A percentile compares a stretch with the other conserved stretches of the same genome.
Conservation (phyloP, 116 monocot genomes). For the Phalaenopsis hybrid region DNA sequence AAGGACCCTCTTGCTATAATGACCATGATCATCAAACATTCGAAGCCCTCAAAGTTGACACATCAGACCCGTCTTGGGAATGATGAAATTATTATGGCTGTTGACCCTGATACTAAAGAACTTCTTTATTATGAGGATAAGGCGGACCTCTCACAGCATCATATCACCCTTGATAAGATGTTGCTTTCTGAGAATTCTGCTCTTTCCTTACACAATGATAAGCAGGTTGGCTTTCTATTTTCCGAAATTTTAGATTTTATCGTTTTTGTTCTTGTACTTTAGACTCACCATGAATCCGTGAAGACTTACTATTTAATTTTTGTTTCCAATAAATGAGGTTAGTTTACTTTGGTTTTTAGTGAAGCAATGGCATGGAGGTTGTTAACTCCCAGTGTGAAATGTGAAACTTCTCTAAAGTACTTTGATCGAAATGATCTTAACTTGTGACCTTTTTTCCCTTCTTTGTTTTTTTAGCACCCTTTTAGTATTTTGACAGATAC, state of each 20-base stretch:
- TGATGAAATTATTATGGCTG: constrained; percentile 82
- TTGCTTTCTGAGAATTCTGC: constrained; percentile 49
- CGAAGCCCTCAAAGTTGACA: constrained; percentile 60
- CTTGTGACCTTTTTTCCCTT: neutral
- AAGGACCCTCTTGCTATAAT: constrained; percentile 91
- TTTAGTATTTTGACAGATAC: neutral
- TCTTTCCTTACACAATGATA: constrained; percentile 70
- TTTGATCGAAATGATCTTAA: neutral
- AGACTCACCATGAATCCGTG: neutral
- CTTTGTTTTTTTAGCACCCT: neutral
- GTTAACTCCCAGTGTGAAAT: neutral
- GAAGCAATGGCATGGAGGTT: neutral
- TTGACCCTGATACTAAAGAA: constrained; percentile 89
- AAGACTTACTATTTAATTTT: neutral
- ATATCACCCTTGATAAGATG: constrained; percentile 63
- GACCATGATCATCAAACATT: constrained; percentile 90
- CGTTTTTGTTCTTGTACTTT: neutral
- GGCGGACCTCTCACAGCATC: constrained; percentile 33
- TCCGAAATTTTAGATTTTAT: neutral
- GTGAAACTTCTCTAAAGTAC: neutral
- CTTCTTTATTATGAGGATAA: constrained; percentile 86
- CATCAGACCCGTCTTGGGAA: constrained; percentile 84
- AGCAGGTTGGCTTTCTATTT: constrained; percentile 40
- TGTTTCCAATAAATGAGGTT: neutral
- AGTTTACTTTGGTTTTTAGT: neutral